phyloP scores from a whole-genome alignment of 31 red algal species.

The Porphyra umbilicalis region DNA sequence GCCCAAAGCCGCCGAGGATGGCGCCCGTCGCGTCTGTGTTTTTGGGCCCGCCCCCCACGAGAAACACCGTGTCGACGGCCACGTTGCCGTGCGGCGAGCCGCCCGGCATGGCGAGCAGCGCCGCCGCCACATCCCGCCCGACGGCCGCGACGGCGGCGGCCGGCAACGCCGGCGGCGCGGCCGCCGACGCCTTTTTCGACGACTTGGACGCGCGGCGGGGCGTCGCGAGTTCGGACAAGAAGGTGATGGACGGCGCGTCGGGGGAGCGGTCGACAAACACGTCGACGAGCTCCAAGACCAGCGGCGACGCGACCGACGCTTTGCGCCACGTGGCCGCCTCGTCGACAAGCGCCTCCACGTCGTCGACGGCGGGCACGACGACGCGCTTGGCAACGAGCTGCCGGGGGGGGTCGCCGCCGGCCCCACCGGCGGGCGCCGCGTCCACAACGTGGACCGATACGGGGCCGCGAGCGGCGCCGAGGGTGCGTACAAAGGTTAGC shows the following conservation, averaged over 20 bases:
- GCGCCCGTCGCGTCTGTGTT: background rate
- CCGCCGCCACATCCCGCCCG: slow-evolving; percentile 18
- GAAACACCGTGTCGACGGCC: slow-evolving; percentile 34
- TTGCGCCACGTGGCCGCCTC: slow-evolving; percentile 67
- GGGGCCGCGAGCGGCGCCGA: background rate
- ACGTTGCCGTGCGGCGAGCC: slow-evolving; percentile 36
- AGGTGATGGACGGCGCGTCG: slow-evolving; percentile 27
- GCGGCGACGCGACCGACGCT: slow-evolving; percentile 28
- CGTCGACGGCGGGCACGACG: slow-evolving; percentile 11
- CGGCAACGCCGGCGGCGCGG: slow-evolving; percentile 4
- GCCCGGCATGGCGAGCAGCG: slow-evolving; percentile 8
- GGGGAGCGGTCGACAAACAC: slow-evolving; percentile 41
- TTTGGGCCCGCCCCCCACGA: slow-evolving; percentile 17
- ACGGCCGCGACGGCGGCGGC: slow-evolving; percentile 16
- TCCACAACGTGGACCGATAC: background rate
- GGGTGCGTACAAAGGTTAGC: slow-evolving; percentile 3
- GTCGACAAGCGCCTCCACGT: slow-evolving; percentile 57
- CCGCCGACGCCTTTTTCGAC: slow-evolving; percentile 11
- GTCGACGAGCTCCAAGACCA: slow-evolving; percentile 47
- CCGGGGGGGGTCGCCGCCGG: slow-evolving; percentile 14
- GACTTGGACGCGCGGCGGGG: slow-evolving; percentile 20
- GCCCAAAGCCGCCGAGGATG: slow-evolving; percentile 46
- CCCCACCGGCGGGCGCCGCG: slow-evolving; percentile 13
- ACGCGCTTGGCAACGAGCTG: slow-evolving; percentile 46
- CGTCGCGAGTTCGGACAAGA: slow-evolving; percentile 22